Base-by-base conservation (phyloP, 352 stramenopile genomes). In the Pythium utonaiense region DNA sequence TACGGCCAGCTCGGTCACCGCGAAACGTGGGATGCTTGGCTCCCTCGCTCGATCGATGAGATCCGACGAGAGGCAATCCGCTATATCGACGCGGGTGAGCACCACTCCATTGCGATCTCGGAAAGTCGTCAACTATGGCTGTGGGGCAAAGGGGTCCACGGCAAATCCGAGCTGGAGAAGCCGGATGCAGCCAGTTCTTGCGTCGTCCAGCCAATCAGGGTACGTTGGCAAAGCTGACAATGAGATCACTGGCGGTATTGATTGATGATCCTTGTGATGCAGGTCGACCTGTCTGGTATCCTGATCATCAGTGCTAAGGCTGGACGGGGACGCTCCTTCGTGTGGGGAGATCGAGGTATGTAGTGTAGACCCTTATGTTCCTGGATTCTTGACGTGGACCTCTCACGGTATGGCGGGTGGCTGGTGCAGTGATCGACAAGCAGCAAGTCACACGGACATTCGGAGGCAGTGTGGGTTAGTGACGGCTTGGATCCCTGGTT, bases 1-100 rank as follows among this genome's bases (percentile, higher is more conserved):
- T 89, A 89, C 24, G 84, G 84, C 0, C 82, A 93, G 31, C 71
- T 93, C 88, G 81, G 83, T 3, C 84, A 93, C 50, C 79, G 74
- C 24, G 80, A 91, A 36, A 90, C 76, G 0, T 93, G 84, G 84
- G 78, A 90, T 55, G 47, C 55, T 1, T 60, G 74, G 24, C 31
- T 86, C n/a, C 84, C 84, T 12, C 68, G 71, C 19, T 80, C 77
- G n/a, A 67, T 93, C 12, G 74, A 88, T 51, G 80, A 91, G 38
- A 84, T 93, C 42, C 74, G 72, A 12, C 58, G 66, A 21, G 78
- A 91, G 61, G 67, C 31, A 16, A 83, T 93, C 42, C 65, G 54
- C 0, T 85, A 62, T 30, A 74, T 93, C n/a, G 75, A 89, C 52
- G 82, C 78, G 9, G 84, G 82, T 0, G 71, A 89, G 48, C 69